Evolutionary conservation across 2,329 filamentous ascomycete genomes (phyloP), one percentile per base, ranked within the genome.

Genomic region (Harringtonia lauricola): DNA sequence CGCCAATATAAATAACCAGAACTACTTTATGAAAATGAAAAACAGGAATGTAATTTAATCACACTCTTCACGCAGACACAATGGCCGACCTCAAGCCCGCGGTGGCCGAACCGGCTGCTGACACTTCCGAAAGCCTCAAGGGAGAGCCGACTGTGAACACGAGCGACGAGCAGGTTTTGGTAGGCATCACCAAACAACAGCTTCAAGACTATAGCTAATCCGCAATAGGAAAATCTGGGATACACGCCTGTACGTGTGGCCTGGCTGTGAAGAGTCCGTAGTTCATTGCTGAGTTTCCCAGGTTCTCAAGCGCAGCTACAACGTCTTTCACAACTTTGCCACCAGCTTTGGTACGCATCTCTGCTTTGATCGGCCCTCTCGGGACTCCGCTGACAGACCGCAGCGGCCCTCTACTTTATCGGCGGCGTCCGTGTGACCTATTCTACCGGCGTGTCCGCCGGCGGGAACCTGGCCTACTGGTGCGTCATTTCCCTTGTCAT

Each of bases 401-500:
- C 14, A 47, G 39, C 43, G 15, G 46, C 43, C 4, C 43, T 48
- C n/a, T 48, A 46, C 35, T 48, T 48, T 38, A 38, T 46, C 19
- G 43, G 46, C 8, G 43, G 46, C 12, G 47, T 48, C 14, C 47
- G 47, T n/a, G 44, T 46, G 8, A 46, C 46, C 10, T 48, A 41
- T 22, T 46, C 43, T 1, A 48, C 43, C 1, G 43, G 46, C 5
- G 42, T 48, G n/a, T 41, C 43, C 1, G 41, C 46, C 6, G 46
- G 46, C 5, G 43, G 46, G 13, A 46, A 48, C 39, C 38, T 46
- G 1, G 46, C 43, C 2, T 48, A 48, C 35, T 46, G 43, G 45
- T 46, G 30, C 10, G 37, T 18, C 15, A 7, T 5, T 24, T 19
- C 24, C 36, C 15, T 36, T 36, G 10, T 8, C 22, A 29, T 24